Conservation (phyloP, 495 filamentous ascomycete species). For the Lepraria neglecta region DNA sequence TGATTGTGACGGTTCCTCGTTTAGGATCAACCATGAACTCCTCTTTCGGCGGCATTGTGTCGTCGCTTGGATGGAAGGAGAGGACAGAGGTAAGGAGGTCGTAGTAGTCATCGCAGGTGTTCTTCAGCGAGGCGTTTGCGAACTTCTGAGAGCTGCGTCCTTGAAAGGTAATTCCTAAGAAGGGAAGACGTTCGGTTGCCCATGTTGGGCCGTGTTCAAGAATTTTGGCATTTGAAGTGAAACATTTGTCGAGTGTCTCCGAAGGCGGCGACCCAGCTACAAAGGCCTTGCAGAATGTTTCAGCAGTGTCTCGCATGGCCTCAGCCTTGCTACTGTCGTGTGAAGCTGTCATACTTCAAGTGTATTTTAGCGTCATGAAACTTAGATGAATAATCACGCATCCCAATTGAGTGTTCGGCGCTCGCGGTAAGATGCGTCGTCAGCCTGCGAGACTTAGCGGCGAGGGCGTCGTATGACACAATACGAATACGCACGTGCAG, state of each 20-base stretch:
- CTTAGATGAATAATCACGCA: background rate
- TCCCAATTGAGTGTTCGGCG: slow-evolving; percentile 6
- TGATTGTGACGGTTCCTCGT: slow-evolving; percentile 31
- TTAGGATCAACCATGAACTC: slow-evolving; percentile 32
- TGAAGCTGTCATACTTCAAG: background rate
- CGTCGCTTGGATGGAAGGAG: slow-evolving; percentile 28
- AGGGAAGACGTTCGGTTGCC: slow-evolving; percentile 33
- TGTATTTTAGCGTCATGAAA: background rate
- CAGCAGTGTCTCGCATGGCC: slow-evolving; percentile 20
- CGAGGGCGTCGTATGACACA: background rate
- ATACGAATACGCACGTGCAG: background rate
- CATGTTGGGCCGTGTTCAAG: slow-evolving; percentile 37
- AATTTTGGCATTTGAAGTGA: slow-evolving; percentile 30
- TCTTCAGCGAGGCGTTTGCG: background rate
- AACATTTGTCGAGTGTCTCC: slow-evolving; percentile 28
- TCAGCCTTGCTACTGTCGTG: slow-evolving; percentile 4
- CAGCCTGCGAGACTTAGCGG: background rate
- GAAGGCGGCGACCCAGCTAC: slow-evolving; percentile 21
- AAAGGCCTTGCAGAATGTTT: slow-evolving; percentile 32
- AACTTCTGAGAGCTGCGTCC: slow-evolving; percentile 24
- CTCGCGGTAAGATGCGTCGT: slow-evolving; percentile 8
- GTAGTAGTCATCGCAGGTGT: slow-evolving; percentile 35
- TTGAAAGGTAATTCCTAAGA: slow-evolving; percentile 33
- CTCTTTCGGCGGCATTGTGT: slow-evolving; percentile 31
- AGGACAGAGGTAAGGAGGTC: slow-evolving; percentile 29